These are phyloP conservation scores for Tetraselmis chui DNA, from an alignment of 139 green algal species.

Conservation along the genomic window DNA sequence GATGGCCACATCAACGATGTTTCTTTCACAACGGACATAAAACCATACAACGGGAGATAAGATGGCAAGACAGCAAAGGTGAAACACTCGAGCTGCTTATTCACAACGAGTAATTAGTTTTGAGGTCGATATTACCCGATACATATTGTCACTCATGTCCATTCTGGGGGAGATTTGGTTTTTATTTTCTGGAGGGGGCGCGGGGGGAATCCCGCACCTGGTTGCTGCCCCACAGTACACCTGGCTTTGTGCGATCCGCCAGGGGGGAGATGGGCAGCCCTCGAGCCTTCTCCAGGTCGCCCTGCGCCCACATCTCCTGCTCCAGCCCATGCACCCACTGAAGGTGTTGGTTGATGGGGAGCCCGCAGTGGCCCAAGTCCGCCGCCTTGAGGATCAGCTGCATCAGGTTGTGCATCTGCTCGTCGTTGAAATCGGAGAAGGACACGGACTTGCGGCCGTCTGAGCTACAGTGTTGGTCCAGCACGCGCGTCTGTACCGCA, in stretches of 20 bases:
- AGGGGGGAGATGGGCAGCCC: neutral
- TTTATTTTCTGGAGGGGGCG: too few relatives aligned
- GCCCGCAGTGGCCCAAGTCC: neutral
- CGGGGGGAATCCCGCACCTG: too few relatives aligned
- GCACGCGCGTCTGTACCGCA: neutral
- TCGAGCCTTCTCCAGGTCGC: neutral
- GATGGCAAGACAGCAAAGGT: too few relatives aligned
- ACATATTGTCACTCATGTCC: too few relatives aligned
- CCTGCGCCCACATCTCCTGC: neutral
- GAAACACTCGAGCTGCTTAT: too few relatives aligned
- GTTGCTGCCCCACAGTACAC: neutral
- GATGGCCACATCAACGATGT: too few relatives aligned
- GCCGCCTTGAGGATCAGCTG: neutral
- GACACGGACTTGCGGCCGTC: too few relatives aligned
- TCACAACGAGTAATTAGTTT: neutral
- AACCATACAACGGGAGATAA: too few relatives aligned
- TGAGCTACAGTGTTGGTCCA: too few relatives aligned
- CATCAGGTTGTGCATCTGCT: neutral
- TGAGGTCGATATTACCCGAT: neutral
- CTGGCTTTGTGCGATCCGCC: neutral
- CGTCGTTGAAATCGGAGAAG: too few relatives aligned
- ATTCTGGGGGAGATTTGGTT: too few relatives aligned
- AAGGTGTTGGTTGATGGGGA: neutral
- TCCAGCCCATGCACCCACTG: neutral
- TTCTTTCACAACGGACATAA: too few relatives aligned